Conservation (phyloP, 345 rosid genomes). For the Lepidium sativum region DNA sequence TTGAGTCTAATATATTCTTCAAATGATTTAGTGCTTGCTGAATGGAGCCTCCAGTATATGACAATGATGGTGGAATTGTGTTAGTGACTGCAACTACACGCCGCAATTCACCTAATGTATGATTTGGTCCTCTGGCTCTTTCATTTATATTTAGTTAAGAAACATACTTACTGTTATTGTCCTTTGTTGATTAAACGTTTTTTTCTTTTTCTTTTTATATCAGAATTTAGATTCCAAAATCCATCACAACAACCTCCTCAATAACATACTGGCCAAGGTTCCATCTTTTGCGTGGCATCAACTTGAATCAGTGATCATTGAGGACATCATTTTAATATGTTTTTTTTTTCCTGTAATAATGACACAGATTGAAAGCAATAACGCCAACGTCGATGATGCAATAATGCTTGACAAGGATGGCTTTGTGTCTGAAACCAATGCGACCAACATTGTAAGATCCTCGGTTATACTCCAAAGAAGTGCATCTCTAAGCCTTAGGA, state of each 20-base stretch:
- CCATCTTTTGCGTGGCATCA: neutral
- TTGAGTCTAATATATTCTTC: neutral
- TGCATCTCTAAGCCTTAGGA: neutral
- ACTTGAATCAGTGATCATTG: neutral
- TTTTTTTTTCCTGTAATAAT: neutral
- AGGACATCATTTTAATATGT: neutral
- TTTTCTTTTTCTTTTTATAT: neutral
- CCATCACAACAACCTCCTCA: constrained; percentile 92
- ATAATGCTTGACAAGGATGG: constrained; percentile 95
- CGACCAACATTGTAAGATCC: constrained; percentile 75
- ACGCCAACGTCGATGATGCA: constrained; percentile 73
- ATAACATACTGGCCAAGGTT: constrained; percentile 92
- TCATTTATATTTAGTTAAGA: neutral
- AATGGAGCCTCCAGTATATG: constrained; percentile 97
- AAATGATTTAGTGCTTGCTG: constrained; percentile 67
- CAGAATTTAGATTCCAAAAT: constrained; percentile 96
- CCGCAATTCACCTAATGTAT: constrained; percentile 86
- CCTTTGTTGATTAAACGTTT: neutral
- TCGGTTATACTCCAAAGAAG: neutral
- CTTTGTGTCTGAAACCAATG: constrained; percentile 89
- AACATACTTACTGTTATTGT: neutral
- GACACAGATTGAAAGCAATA: constrained; percentile 77
- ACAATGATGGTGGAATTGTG: constrained; percentile 63
- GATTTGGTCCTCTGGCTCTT: neutral
- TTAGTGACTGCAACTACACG: constrained; percentile 73